A percentile compares a stretch with the other conserved stretches of the same genome.
phyloP scores from a whole-genome alignment of 176 grass and related monocot genomes.

The Carex pumila region DNA sequence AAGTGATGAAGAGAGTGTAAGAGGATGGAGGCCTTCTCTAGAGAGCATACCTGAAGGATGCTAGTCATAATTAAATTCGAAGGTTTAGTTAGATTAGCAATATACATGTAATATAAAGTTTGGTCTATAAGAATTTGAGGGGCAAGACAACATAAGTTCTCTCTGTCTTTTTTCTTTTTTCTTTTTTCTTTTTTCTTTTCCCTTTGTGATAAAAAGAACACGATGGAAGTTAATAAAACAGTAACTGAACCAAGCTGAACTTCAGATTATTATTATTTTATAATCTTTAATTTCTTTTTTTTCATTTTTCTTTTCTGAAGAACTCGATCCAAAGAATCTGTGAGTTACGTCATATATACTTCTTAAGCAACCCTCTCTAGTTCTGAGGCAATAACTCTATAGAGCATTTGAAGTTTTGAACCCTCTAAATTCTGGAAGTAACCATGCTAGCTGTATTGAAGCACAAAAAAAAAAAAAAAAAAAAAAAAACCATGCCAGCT shows the following conservation, averaged over 20 bases:
- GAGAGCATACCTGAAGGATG: conserved; percentile 64
- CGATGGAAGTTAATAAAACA: conserved; percentile 23
- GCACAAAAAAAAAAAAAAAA: too few relatives aligned
- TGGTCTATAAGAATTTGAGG: conserved; percentile 27
- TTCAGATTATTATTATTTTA: neutral
- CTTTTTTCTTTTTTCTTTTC: neutral
- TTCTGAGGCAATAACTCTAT: too few relatives aligned
- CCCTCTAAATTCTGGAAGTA: too few relatives aligned
- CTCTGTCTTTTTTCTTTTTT: conserved; percentile 3
- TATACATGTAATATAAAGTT: conserved; percentile 14
- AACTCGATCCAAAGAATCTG: neutral
- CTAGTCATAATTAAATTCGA: conserved; percentile 13
- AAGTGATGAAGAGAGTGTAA: neutral
- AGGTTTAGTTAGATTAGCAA: conserved; percentile 3
- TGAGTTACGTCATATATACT: neutral
- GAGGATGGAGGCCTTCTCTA: conserved; percentile 55
- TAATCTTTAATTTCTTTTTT: neutral
- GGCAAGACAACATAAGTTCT: conserved; percentile 9
- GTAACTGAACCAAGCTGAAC: neutral
- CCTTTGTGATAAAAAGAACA: conserved; percentile 26
- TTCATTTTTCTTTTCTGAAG: neutral
- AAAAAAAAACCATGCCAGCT: too few relatives aligned
- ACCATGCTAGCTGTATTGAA: too few relatives aligned
- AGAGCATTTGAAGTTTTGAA: too few relatives aligned
- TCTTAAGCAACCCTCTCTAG: neutral